Conservation (phyloP, 2,329 filamentous ascomycete genomes). For the Beauveria brongniartii region DNA sequence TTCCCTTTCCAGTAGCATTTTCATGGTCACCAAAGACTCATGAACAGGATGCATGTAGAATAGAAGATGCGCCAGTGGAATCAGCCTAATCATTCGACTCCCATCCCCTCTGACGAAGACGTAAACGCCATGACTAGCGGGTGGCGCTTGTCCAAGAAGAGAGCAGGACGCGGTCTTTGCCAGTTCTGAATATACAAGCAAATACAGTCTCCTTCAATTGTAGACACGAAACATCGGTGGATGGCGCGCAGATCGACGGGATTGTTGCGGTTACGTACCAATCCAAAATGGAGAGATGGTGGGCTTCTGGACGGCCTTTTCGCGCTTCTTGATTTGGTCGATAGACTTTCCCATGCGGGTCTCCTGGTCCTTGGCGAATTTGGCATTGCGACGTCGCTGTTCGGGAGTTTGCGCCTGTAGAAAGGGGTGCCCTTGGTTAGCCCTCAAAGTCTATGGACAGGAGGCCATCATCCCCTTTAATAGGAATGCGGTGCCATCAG, state of each 20-base stretch:
- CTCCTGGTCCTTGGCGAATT: constrained; percentile 67
- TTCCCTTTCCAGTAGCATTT: not conserved
- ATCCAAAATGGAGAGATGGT: constrained; percentile 59
- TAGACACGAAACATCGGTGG: not conserved
- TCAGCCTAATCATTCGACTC: too few relatives aligned
- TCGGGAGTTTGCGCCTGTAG: constrained; percentile 71
- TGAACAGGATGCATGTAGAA: not conserved
- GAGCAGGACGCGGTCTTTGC: not conserved
- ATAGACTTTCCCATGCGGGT: constrained; percentile 68
- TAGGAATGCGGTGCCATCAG: not conserved
- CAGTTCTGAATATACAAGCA: too few relatives aligned
- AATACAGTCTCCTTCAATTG: not conserved
- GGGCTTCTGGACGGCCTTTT: constrained; percentile 45
- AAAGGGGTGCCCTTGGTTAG: not conserved
- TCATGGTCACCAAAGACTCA: not conserved
- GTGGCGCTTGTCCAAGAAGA: not conserved
- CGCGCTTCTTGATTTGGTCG: constrained; percentile 51
- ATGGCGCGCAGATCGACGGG: not conserved
- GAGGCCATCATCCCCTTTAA: not conserved
- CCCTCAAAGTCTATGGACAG: not conserved
- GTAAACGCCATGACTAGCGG: not conserved
- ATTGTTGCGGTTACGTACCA: constrained; percentile 34
- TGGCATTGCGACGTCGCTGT: constrained; percentile 72
- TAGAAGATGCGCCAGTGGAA: not conserved
- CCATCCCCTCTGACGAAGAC: not conserved